Evolutionary conservation across 73 alveolate genomes (phyloP), one percentile per base, ranked within the genome.

Genomic region (Symbiodinium natans): DNA sequence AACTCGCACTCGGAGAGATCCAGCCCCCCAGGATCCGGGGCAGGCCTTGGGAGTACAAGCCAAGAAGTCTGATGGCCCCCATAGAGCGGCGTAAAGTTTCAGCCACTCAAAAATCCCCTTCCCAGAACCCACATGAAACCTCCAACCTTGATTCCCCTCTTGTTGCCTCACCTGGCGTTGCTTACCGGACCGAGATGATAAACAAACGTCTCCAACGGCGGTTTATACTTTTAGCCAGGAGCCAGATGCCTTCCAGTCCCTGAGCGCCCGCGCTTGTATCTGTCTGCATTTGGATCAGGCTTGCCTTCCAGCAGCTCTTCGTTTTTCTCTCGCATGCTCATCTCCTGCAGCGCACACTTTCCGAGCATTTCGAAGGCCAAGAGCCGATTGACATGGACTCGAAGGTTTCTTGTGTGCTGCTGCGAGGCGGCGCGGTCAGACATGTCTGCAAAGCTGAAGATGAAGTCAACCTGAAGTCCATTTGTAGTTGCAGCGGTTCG

Each of bases 391-490:
- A 15, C 71, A 52, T 23, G 71, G n/a, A 52, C 8, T 29, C 25
- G 71, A 6, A 52, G 71, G n/a, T 10, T 7, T 17, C 33, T 31
- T 4, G 48, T 71, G 39, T 27, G 39, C 29, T 17, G 11, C 33
- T n/a, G 6, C 7, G 59, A 52, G 23, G 39, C 97, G n/a, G 97
- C 97, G 6, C 31, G 48, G 19, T 90, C 88, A 19, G 89, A 48
- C 40, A 90, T 31, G 52, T 90, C 97, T 13, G 97, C 88, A 39
- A 90, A 90, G 41, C 89, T 41, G 88, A 90, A 90, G 89, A 90
- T 29, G 40, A 90, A 90, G 39, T 90, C 97, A 33, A 90, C 97
- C 97, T 90, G 21, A 40, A 46, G 63, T 17, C 23, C n/a, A n/a
- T n/a, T n/a, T n/a, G n/a, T n/a, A n/a, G n/a, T n/a, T n/a, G n/a